Evolutionary conservation across 768 basidiomycete species (phyloP), one percentile per base, ranked within the genome.

Genomic region (Phanerochaete sordida): DNA sequence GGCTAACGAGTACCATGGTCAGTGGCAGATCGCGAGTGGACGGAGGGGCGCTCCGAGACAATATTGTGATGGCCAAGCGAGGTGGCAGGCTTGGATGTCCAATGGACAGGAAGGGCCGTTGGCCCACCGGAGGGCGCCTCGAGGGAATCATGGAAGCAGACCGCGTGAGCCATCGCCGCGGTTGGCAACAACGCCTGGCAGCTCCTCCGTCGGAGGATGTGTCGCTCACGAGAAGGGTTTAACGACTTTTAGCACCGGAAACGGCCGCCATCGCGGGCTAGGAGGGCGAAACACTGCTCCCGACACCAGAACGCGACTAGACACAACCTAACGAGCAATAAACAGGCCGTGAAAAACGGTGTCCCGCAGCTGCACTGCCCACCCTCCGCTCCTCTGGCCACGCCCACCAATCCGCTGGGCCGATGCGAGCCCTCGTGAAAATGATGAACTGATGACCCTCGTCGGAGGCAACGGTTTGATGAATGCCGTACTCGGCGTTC

Each of bases 1-100:
- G 60, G 60, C 56, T 62, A 57, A 48, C 37, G 13, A 54, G 56
- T 21, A 47, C 56, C 43, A 23, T 8, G 4, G 39, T 19, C 39
- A 43, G 8, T 6, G 33, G 7, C 33, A 35, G 13, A 13, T 50
- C 26, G 46, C 33, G 28, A 24, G 37, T 31, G 48, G 47, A 48
- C 24, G 23, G 57, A 43, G 46, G 19, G 26, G 45, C 39, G 27
- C 55, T 33, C 39, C 44, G 26, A 31, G 43, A 35, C n/a, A 24
- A 30, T 30, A 15, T 35, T 43, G 26, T 33, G 58, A 54, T 59
- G 28, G 51, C 50, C 43, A 24, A n/a, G n/a, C n/a, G n/a, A n/a
- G n/a, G 30, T 47, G 19, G 4, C 19, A 16, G 19, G 39, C 19
- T 35, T 9, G 19, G 19, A 43, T 43, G 19, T 43, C 19, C 19